Base-by-base conservation (phyloP, 2,329 filamentous ascomycete genomes). In the Aureobasidium namibiae region DNA sequence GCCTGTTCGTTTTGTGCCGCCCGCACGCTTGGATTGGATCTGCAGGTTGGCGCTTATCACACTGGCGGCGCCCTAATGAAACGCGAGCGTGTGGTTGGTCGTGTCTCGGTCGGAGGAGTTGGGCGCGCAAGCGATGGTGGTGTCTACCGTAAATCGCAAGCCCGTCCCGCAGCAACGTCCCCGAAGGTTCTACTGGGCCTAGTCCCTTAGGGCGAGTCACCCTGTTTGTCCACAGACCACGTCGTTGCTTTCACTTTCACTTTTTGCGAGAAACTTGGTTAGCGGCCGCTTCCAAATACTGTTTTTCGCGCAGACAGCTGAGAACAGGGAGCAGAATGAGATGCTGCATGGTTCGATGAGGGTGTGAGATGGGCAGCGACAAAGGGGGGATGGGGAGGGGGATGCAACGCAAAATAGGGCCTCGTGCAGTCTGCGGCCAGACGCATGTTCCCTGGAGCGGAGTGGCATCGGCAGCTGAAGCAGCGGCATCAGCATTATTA, bases 251-350 rank as follows among this genome's bases (percentile, higher is more conserved):
- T 52, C 48, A 26, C 34, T 48, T 41, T 46, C 33, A 45, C 42
- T 45, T 45, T 50, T 39, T 33, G 56, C 45, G 44, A 59, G 56
- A 59, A 59, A 59, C 45, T 45, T 48, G 57, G 46, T 53, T 59
- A 59, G 57, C 48, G 57, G 38, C 46, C 57, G 57, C 57, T 59
- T 59, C 57, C 57, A 59, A 59, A 59, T 59, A 59, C 26, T 48
- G 57, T 59, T 59, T 53, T 23, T 29, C 57, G 41, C 54, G 33
- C 54, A 46, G 54, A 14, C n/a, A 57, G 54, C 54, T 57, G 54
- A 57, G 26, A 16, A 39, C 13, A 29, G n/a, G 21, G 38, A 45
- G 29, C 33, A 57, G 24, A 16, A 21, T 38, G 33, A 24, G 31
- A 14, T 26, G 33, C 41, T 42, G 31, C 54, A 57, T 57, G 54